These are phyloP conservation scores for Aethionema arabicum DNA, from an alignment of 345 rosid genomes.

Conservation along the genomic window DNA sequence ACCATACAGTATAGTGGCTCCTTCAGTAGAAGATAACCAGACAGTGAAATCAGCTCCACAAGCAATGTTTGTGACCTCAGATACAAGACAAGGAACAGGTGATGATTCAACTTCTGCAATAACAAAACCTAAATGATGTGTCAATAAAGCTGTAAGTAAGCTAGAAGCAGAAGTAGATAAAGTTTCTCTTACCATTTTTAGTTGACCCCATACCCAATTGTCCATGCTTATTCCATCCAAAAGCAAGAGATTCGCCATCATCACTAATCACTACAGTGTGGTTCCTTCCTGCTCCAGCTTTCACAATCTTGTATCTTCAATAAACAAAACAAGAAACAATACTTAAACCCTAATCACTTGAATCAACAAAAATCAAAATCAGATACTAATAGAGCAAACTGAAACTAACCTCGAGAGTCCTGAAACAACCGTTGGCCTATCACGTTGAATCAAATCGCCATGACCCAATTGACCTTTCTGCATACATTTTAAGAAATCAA, in stretches of 20 bases:
- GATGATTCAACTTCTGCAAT: conserved; percentile 68
- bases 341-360: not conserved
- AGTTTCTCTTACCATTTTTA: conserved; percentile 59
- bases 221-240: conserved; percentile 98
- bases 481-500: conserved; percentile 30
- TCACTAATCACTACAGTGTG: conserved; percentile 83
- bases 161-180: not conserved
- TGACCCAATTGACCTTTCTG: conserved; percentile 98
- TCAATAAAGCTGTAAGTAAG: conserved; percentile 18
- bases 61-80: conserved; percentile 72
- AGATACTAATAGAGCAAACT: not conserved
- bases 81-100: conserved; percentile 76
- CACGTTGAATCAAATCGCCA: conserved; percentile 89
- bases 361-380: not conserved
- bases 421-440: conserved; percentile 87
- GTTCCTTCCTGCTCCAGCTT: conserved; percentile 74
- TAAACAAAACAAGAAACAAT: conserved; percentile 3
- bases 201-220: conserved; percentile 84
- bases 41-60: conserved; percentile 96
- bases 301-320: conserved; percentile 68
- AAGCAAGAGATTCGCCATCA: conserved; percentile 74
- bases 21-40: conserved; percentile 87
- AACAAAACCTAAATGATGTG: not conserved
- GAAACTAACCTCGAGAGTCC: conserved; percentile 75
- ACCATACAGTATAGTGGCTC: conserved; percentile 93